Base-by-base conservation (phyloP, 2,329 filamentous ascomycete genomes). In the Phialophora expanda region DNA sequence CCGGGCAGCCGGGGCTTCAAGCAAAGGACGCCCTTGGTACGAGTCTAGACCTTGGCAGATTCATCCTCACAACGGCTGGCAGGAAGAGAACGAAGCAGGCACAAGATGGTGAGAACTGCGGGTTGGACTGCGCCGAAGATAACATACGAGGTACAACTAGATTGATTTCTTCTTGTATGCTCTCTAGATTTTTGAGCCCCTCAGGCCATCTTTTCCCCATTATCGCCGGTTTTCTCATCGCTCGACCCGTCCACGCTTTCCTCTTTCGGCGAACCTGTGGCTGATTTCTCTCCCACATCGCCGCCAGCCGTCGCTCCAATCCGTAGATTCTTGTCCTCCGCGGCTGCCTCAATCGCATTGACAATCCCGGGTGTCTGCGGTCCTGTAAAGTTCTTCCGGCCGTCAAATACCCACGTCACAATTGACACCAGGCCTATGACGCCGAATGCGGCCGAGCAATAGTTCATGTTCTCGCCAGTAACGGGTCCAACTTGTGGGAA, bases 381-480 rank as follows among this genome's bases (percentile, higher is more conserved):
- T 1, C 69, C 69, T 8, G 66, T 68, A 51, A 70, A 71, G n/a
- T 62, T 65, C 64, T 69, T 70, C 50, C 65, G 56, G 82, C 86
- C 2, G 82, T 70, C 1, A 78, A 50, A 17, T 80, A 71, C 50
- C 70, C 70, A 72, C 17, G 69, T 71, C 12, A 69, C 61, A 12
- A 70, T 9, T 7, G 63, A 82, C 20, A 87, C 76, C 4, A 85
- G 66, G 73, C 82, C 84, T 46, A 86, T 82, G 1, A 84, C 76
- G 0, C 84, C 85, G 32, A 86, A 81, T 0, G 85, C 85, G 0
- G 85, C 85, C 24, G 79, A 82, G 0, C 83, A 86, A 68, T 72
- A 72, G 48, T 72, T 87, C 85, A 87, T 87, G 41, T 84, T 85
- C 28, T 84, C 79, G 38, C 78, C 78, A 0, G 76, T 78, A n/a